Percentiles rank a stretch among this genome's conserved stretches.
These are phyloP conservation scores for Salix brachista DNA, from an alignment of 345 rosid species.

Conservation along the genomic window DNA sequence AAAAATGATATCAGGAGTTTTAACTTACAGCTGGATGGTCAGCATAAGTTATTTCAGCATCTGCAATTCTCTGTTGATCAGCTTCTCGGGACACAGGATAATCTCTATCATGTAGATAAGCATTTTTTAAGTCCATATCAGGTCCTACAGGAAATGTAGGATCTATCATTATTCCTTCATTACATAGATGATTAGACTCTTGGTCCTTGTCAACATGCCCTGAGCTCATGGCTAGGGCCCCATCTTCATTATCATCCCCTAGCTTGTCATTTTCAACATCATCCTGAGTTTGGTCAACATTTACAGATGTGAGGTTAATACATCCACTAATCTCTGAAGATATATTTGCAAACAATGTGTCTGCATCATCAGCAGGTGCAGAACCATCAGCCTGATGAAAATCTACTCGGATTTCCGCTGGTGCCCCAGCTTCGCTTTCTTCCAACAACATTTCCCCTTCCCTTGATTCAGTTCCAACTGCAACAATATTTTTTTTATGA, in stretches of 20 bases:
- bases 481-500: background rate
- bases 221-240: conserved; percentile 22
- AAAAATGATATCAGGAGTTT: background rate
- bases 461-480: conserved; percentile 32
- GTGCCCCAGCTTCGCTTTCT: conserved; percentile 36
- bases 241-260: conserved; percentile 29
- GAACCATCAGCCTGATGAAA: conserved; percentile 24
- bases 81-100: conserved; percentile 26
- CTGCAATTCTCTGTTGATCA: conserved; percentile 33
- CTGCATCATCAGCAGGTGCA: conserved; percentile 22
- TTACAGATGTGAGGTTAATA: conserved; percentile 25
- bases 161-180: conserved; percentile 35
- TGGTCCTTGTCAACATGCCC: conserved; percentile 35
- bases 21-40: conserved; percentile 47
- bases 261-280: conserved; percentile 23
- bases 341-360: conserved; percentile 12
- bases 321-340: conserved; percentile 29
- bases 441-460: conserved; percentile 29
- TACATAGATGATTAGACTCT: conserved; percentile 12
- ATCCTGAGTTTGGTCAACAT: conserved; percentile 35
- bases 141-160: conserved; percentile 19
- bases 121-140: conserved; percentile 16
- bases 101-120: conserved; percentile 25
- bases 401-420: conserved; percentile 28
- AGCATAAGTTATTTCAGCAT: conserved; percentile 26